Evolutionary conservation across 2,329 filamentous ascomycete genomes (phyloP).

Genomic region (Paecilomyces formosus): DNA sequence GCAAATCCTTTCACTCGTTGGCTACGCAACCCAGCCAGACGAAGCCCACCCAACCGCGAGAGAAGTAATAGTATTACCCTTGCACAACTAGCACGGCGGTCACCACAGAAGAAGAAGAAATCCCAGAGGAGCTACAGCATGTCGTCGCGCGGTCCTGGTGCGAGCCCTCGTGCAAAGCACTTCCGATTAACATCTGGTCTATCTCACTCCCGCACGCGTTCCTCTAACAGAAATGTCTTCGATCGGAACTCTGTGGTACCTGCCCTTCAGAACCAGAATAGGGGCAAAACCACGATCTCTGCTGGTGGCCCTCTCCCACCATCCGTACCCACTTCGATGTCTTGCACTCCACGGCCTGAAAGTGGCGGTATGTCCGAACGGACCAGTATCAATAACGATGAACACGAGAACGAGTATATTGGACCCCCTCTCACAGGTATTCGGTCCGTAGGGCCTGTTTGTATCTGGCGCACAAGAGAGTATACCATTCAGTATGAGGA

Average conservation of each 20-base stretch:
- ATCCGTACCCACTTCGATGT: background rate
- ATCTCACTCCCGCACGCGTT: background rate
- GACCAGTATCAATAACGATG: background rate
- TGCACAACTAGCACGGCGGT: background rate
- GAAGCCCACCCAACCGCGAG: background rate
- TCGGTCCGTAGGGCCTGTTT: background rate
- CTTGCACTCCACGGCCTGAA: background rate
- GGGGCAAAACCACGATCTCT: background rate
- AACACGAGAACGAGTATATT: background rate
- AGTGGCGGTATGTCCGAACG: background rate
- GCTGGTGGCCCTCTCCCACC: background rate
- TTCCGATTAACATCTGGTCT: background rate
- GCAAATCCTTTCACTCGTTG: background rate
- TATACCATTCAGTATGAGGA: conserved; percentile 7
- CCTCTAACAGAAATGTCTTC: background rate
- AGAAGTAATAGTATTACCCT: background rate
- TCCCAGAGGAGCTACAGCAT: background rate
- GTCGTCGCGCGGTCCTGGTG: background rate
- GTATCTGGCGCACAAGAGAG: conserved; percentile 6
- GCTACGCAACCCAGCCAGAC: background rate
- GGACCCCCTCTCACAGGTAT: background rate
- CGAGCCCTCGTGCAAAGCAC: background rate
- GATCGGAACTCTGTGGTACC: background rate
- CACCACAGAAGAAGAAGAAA: background rate
- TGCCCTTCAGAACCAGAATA: background rate